Base-by-base conservation (phyloP, 257 asterid genomes). In the Solanum boliviense region DNA sequence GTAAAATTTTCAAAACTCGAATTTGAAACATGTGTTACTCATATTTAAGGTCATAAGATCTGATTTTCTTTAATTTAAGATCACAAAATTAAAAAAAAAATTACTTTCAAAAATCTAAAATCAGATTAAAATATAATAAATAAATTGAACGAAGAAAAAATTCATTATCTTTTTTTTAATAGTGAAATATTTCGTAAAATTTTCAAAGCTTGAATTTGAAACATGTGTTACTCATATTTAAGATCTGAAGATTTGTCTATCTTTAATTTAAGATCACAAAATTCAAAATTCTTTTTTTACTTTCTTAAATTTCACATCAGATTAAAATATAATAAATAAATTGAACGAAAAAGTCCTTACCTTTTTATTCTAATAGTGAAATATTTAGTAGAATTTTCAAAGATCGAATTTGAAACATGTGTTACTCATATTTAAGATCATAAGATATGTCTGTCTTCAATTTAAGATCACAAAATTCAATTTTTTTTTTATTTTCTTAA, bases 371-470 rank as follows among this genome's bases (percentile, higher is more conserved):
- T 52, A 52, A 56, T 56, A 56, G n/a, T 18, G n/a, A 56, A 18
- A 56, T 56, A 56, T 18, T 48, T 48, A 15, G 62, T 18, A 56
- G 10, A 56, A 56, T 56, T 56, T 18, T 56, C 23, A 56, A 6
- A 18, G 62, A 0, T 56, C 10, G 4, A 56, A 18, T 56, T 18
- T 56, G n/a, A 56, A 56, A 15, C 8, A 56, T 6, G 1, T 56
- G 10, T 56, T 56, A 18, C 62, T 56, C 62, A 56, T 56, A 56
- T 56, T 18, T 56, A 56, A 20, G 65, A 6, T 18, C 10, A 6
- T 1, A 56, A 18, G 4, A 6, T 56, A 0, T 18, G 9, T 0
- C n/a, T 18, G 0, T 18, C 4, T 56, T 56, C 1, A 56, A 18
- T 18, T 56, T 56, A 56, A 56, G 9, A 18, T 18, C 4, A 56